Base-by-base conservation (phyloP, 768 basidiomycete genomes). In the Tylopilus vinaceipallidus region DNA sequence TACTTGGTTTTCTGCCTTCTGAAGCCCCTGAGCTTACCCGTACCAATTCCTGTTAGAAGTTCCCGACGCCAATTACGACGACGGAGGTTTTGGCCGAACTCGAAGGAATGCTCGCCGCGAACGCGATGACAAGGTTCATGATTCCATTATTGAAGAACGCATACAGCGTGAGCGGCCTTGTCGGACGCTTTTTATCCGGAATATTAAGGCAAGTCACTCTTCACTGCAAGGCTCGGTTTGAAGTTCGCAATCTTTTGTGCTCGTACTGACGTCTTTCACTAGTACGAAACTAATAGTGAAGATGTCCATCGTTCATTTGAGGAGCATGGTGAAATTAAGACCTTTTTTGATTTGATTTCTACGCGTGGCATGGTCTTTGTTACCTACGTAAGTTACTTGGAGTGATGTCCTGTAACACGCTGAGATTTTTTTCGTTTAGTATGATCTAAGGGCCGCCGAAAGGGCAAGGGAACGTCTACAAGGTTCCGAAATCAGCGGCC, bases 291-390 rank as follows among this genome's bases (percentile, higher is more conserved):
- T 30, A 83, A 83, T 57, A 91, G 91, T 64, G 83, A 85, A 4
- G 86, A 88, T 64, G 85, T 99, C 8, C 86, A 89, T 53, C 78
- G 75, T 37, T 81, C 82, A 45, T 99, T 98, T 70, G 91, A 92
- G 72, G 86, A 88, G 51, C 90, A 92, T 63, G 97, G 97, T 55
- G 91, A 93, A 62, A 91, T 98, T 74, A 94, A 93, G 72, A 94
- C 91, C 1, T 98, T 95, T 68, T 98, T 98, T 69, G 97, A 99
- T 70, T 75, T 98, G 17, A 90, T 98, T 54, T 80, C 83, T 42
- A 95, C 89, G 11, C 80, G 97, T 52, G 97, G 97, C n/a, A 97
- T 99, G 91, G 88, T 98, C 13, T 99, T 99, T 68, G 88, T 98
- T 38, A 99, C 95, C 41, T 99, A 91, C 67, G 97, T 98, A 73